These are phyloP conservation scores for Cucurbita pepo DNA, from an alignment of 306 rosid species.

Conservation along the genomic window DNA sequence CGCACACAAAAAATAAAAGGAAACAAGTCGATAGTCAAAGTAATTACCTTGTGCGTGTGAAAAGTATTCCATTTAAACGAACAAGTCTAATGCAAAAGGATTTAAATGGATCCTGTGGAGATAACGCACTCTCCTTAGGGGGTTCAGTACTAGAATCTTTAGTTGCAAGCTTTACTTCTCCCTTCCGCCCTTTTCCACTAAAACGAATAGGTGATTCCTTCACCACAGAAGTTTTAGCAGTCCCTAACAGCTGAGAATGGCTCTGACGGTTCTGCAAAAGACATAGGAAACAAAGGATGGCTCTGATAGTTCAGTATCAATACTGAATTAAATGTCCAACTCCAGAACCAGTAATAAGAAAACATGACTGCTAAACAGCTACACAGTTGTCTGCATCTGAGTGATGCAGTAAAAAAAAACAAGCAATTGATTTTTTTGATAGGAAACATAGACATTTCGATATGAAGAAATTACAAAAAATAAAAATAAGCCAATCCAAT, in stretches of 20 bases:
- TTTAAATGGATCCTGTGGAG: conserved; percentile 35
- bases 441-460: background rate
- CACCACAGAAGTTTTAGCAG: conserved; percentile 27
- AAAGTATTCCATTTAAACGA: conserved; percentile 88
- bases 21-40: background rate
- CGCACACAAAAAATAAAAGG: background rate
- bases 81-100: conserved; percentile 56
- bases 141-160: conserved; percentile 29
- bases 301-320: background rate
- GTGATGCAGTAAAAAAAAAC: background rate
- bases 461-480: background rate
- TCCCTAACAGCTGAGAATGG: conserved; percentile 56
- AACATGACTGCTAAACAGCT: background rate
- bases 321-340: background rate
- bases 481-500: background rate
- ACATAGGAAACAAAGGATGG: background rate
- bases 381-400: background rate
- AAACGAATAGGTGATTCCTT: conserved; percentile 41
- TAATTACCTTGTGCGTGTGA: conserved; percentile 75
- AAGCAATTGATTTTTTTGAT: background rate
- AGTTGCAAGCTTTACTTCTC: conserved; percentile 28
- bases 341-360: background rate
- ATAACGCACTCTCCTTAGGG: conserved; percentile 30
- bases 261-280: conserved; percentile 70
- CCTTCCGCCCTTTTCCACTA: conserved; percentile 52